Evolutionary conservation across 768 basidiomycete species (phyloP).

Genomic region (Tylopilus sp.): DNA sequence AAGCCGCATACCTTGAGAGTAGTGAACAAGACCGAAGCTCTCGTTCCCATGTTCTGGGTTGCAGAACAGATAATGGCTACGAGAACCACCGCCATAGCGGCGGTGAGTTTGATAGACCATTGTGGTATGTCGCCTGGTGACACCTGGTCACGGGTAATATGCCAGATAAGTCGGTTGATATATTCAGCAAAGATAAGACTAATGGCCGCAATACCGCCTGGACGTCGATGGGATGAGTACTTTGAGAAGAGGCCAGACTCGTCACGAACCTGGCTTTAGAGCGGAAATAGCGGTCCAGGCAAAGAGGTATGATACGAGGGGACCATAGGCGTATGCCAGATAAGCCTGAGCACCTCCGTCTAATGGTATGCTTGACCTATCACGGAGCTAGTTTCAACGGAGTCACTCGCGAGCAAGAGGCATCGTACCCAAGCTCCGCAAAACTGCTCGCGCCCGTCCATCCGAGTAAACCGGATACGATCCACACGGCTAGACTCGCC

Average conservation of each 20-base stretch:
- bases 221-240: not conserved
- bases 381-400: not conserved
- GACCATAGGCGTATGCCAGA: constrained; percentile 85
- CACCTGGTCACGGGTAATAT: constrained; percentile 63
- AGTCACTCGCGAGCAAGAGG: not conserved
- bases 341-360: constrained; percentile 71
- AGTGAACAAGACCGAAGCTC: constrained; percentile 85
- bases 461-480: constrained; percentile 67
- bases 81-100: constrained; percentile 62
- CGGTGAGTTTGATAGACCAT: constrained; percentile 90
- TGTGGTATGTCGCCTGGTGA: constrained; percentile 79
- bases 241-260: constrained; percentile 35
- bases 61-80: constrained; percentile 79
- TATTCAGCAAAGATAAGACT: constrained; percentile 92
- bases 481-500: constrained; percentile 81
- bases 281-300: constrained; percentile 93
- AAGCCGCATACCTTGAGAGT: constrained; percentile 62
- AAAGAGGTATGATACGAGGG: constrained; percentile 85
- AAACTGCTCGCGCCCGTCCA: constrained; percentile 98
- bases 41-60: constrained; percentile 72
- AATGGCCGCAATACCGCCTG: constrained; percentile 79
- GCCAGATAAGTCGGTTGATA: constrained; percentile 84
- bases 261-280: constrained; percentile 69
- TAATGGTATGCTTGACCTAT: constrained; percentile 34
- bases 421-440: constrained; percentile 80